Percentiles rank a stretch among this genome's conserved stretches.
These are phyloP conservation scores for Puccinia hordei DNA, from an alignment of 1,284 basidiomycete genomes.

Conservation along the genomic window DNA sequence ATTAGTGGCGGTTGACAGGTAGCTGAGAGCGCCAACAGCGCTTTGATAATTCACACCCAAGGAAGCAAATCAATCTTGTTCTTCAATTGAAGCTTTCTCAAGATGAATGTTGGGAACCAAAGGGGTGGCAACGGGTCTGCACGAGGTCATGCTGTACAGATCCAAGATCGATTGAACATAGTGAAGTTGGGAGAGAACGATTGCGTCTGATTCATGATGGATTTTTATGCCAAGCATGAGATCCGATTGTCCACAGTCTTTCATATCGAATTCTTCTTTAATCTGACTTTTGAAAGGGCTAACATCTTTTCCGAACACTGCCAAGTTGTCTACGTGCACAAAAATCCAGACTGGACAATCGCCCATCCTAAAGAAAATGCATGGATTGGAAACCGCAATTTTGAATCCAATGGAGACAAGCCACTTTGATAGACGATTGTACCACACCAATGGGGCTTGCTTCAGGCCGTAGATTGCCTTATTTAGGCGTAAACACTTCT, in stretches of 20 bases:
- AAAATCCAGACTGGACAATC: too few species aligned
- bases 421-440: too few species aligned
- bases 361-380: too few species aligned
- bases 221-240: conserved; percentile 7
- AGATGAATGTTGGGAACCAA: background rate
- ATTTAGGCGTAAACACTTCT: background rate
- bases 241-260: too few species aligned
- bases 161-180: background rate
- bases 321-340: too few species aligned
- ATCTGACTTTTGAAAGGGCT: too few species aligned
- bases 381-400: too few species aligned
- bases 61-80: background rate
- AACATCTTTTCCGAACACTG: too few species aligned
- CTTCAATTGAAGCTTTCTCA: too few species aligned
- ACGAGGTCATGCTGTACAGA: background rate
- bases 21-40: background rate
- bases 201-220: background rate
- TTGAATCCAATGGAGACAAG: too few species aligned
- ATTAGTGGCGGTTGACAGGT: background rate
- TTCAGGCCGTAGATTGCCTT: background rate
- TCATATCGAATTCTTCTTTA: too few species aligned
- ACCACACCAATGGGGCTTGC: too few species aligned
- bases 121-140: background rate
- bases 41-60: background rate
- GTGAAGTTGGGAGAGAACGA: background rate